These are phyloP conservation scores for Cyclostephanos tholiformis DNA, from an alignment of 108 stramenopile species.

Conservation along the genomic window DNA sequence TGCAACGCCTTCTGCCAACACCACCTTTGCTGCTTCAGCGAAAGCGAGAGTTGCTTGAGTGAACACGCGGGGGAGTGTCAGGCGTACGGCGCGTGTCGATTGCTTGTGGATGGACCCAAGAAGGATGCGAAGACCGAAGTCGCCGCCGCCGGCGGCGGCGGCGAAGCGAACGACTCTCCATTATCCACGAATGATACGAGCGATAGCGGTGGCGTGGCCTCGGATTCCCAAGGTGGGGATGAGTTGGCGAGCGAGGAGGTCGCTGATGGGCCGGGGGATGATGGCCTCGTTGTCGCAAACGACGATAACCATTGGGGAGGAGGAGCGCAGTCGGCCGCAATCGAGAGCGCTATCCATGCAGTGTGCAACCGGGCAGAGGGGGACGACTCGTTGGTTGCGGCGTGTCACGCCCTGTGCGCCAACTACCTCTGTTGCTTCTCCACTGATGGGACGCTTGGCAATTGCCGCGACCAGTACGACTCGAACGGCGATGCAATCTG, in stretches of 20 bases:
- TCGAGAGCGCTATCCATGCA: conserved; percentile 1
- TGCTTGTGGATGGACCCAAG: conserved; percentile 21
- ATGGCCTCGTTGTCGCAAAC: background rate
- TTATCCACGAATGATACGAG: too few species aligned
- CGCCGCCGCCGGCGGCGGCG: background rate
- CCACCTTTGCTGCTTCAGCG: conserved; percentile 43
- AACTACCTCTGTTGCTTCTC: conserved; percentile 32
- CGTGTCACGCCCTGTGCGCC: conserved; percentile 36
- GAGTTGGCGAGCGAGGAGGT: too few species aligned
- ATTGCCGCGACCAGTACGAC: conserved; percentile 22
- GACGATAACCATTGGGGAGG: background rate
- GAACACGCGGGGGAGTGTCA: conserved; percentile 22
- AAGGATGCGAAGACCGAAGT: conserved; percentile 5
- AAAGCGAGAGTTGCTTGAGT: conserved; percentile 5
- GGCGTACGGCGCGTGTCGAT: conserved; percentile 23
- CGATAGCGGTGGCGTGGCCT: background rate
- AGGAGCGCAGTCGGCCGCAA: background rate
- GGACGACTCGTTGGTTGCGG: conserved; percentile 25
- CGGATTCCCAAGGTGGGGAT: background rate
- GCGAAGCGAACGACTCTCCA: background rate
- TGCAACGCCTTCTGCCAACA: conserved; percentile 44
- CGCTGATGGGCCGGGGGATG: too few species aligned
- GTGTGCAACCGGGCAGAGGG: conserved; percentile 13
- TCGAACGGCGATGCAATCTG: too few species aligned
- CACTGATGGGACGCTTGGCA: conserved; percentile 25